Conservation (phyloP, 768 basidiomycete species). For the Tricholomella constricta region DNA sequence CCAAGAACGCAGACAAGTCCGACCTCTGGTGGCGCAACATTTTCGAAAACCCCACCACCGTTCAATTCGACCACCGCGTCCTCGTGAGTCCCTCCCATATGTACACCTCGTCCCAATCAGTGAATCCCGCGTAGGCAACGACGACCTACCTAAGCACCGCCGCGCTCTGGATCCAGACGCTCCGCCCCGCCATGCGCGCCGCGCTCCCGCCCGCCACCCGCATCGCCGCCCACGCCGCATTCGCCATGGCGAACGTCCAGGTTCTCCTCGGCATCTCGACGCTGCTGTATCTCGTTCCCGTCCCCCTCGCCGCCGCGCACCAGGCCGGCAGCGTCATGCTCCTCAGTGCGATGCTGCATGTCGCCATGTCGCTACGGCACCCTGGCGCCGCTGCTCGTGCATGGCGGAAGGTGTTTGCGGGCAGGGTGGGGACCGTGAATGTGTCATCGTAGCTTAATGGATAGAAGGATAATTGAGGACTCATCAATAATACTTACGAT, state of each 20-base stretch:
- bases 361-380: conserved; percentile 68
- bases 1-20: conserved; percentile 63
- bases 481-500: too few relatives aligned
- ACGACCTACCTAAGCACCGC: conserved; percentile 78
- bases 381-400: conserved; percentile 66
- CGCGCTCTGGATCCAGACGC: conserved; percentile 60
- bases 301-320: conserved; percentile 89
- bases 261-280: conserved; percentile 70
- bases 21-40: conserved; percentile 97
- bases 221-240: conserved; percentile 56
- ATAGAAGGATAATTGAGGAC: too few relatives aligned
- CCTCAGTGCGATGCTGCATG: conserved; percentile 78
- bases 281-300: conserved; percentile 88
- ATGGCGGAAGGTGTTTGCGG: conserved; percentile 46
- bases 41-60: conserved; percentile 96
- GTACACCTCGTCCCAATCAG: too few relatives aligned
- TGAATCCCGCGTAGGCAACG: conserved; percentile 61
- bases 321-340: conserved; percentile 94
- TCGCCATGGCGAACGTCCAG: conserved; percentile 84
- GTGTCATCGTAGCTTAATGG: background rate
- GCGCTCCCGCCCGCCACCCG: conserved; percentile 65
- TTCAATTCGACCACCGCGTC: conserved; percentile 95
- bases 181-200: conserved; percentile 56
- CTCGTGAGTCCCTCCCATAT: conserved; percentile 56
- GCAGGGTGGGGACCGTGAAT: background rate